Base-by-base conservation (phyloP, 1,139 yeast genomes). In the Blastobotrys petasosporus region DNA sequence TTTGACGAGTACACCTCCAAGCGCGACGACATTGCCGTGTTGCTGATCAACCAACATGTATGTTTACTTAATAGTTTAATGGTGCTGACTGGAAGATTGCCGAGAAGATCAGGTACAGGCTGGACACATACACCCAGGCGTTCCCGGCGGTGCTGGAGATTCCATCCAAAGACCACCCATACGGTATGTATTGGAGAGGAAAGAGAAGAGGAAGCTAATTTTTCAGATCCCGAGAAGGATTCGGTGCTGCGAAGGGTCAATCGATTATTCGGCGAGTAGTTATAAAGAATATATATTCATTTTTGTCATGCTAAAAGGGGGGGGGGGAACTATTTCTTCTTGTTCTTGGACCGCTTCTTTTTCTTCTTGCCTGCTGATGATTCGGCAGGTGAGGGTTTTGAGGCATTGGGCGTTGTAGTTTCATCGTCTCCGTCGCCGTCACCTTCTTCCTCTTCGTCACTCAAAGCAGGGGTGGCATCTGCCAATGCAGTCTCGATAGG, bases 161-260 rank as follows among this genome's bases (percentile, higher is more conserved):
- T 56, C 99, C 99, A 34, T 86, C 97, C 13, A 92, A 92, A 71
- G 99, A 92, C 63, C 97, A 92, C 65, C 98, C 99, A 17, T 92
- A 92, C 65, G 79, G 64, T 60, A 48, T 34, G 64, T 54, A 7
- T 13, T 20, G 10, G 9, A 4, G 41, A 7, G 29, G 3, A 11
- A 30, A 10, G n/a, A 29, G 25, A n/a, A n/a, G n/a, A 9, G 25
- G 12, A 20, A 45, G 30, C 41, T 43, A 30, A 29, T 25, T 12
- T 23, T 37, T 15, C 38, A 59, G 90, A 92, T 66, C 98, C 98
- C 20, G 97, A 90, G 66, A 94, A 90, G 79, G 99, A 92, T 67
- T 84, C 95, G 17, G 88, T 92, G 46, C 75, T 92, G 69, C 82
- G 94, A 70, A 83, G 94, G 65, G 98, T 92, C 30, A 84, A 95